These are phyloP conservation scores for Metschnikowia picachoensis DNA, from an alignment of 805 yeast genomes.

Conservation along the genomic window DNA sequence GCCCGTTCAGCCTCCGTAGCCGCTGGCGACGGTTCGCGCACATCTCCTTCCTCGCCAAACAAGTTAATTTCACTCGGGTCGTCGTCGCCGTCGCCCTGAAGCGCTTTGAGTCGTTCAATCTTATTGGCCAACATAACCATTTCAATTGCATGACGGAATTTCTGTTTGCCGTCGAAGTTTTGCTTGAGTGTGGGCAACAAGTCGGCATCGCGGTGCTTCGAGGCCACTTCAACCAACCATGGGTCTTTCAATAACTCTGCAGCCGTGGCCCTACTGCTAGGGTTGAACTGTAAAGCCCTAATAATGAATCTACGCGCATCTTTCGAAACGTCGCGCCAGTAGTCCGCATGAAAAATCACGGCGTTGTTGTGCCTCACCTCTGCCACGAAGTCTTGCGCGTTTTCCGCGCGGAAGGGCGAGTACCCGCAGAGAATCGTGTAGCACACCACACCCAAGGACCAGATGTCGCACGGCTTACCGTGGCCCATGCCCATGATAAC, in stretches of 20 bases:
- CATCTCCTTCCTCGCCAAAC: slow-evolving; percentile 32
- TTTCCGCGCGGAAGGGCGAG: slow-evolving; percentile 86
- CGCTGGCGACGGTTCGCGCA: not conserved
- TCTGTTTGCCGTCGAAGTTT: slow-evolving; percentile 79
- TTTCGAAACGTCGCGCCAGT: slow-evolving; percentile 78
- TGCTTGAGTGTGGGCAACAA: slow-evolving; percentile 76
- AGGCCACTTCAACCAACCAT: slow-evolving; percentile 59
- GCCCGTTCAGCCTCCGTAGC: no score
- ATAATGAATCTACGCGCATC: slow-evolving; percentile 80
- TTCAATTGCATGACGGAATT: slow-evolving; percentile 82
- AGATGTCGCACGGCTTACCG: slow-evolving; percentile 92
- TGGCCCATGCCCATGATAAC: slow-evolving; percentile 79
- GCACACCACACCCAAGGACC: slow-evolving; percentile 93
- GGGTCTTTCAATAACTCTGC: slow-evolving; percentile 60
- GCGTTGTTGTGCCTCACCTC: slow-evolving; percentile 73
- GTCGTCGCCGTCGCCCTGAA: slow-evolving; percentile 57
- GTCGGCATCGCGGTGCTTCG: slow-evolving; percentile 52
- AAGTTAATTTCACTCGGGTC: slow-evolving; percentile 46
- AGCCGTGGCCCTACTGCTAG: slow-evolving; percentile 66
- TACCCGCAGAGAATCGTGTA: slow-evolving; percentile 90
- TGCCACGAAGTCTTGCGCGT: slow-evolving; percentile 70
- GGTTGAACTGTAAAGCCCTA: slow-evolving; percentile 65
- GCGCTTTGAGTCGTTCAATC: slow-evolving; percentile 62
- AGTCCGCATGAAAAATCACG: slow-evolving; percentile 80
- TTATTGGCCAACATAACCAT: slow-evolving; percentile 77